These are phyloP conservation scores for Uronychia binucleata DNA, from an alignment of 73 alveolate species.

Conservation along the genomic window DNA sequence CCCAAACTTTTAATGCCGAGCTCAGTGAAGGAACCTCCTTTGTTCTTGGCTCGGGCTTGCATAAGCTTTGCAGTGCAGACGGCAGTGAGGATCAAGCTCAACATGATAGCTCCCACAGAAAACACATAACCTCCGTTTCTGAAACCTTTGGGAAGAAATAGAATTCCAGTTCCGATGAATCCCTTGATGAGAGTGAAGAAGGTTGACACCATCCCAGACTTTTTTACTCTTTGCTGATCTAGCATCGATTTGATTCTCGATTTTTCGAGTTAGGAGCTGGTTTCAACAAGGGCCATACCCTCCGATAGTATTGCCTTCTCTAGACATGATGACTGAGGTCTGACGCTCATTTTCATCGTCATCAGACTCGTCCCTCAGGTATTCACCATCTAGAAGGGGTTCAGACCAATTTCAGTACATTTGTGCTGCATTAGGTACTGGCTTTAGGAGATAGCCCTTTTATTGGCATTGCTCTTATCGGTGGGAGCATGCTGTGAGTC, in stretches of 20 bases:
- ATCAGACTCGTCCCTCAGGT: neutral
- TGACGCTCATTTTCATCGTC: neutral
- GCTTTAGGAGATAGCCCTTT: too few species aligned
- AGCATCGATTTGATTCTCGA: neutral
- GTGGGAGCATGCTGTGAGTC: too few species aligned
- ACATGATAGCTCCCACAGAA: conserved; percentile 16
- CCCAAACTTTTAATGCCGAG: conserved; percentile 50
- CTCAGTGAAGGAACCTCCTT: conserved; percentile 20
- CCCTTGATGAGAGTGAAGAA: conserved; percentile 66
- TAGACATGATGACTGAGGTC: neutral
- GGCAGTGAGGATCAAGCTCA: conserved; percentile 27
- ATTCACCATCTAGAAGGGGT: neutral
- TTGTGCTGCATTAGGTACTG: too few species aligned
- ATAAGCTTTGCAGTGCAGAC: conserved; percentile 19
- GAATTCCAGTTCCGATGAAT: conserved; percentile 61
- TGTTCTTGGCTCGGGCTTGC: conserved; percentile 2
- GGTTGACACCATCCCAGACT: conserved; percentile 32
- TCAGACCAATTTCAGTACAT: too few species aligned
- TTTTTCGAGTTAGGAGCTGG: neutral
- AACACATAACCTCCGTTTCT: conserved; percentile 58
- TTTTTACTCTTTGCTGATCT: neutral
- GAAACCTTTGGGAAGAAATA: conserved; percentile 51
- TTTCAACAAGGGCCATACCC: neutral
- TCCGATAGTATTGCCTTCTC: neutral
- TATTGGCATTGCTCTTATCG: too few species aligned